Conservation (phyloP, 768 basidiomycete species). For the Termitomyces sp. region DNA sequence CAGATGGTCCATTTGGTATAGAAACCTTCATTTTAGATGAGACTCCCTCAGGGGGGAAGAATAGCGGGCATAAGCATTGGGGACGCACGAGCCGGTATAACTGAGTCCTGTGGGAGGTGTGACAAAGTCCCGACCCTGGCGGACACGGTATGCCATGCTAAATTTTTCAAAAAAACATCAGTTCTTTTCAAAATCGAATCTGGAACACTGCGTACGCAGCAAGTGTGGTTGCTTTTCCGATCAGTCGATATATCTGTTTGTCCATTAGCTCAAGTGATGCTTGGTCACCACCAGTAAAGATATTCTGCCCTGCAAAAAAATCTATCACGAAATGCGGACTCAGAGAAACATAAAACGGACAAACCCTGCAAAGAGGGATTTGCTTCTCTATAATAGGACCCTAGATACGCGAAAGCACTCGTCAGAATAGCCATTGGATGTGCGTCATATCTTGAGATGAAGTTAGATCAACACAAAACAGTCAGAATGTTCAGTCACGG, state of each 20-base stretch:
- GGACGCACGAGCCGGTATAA: constrained; percentile 74
- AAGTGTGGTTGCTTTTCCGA: constrained; percentile 85
- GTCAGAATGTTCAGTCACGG: constrained; percentile 7
- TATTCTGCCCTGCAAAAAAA: constrained; percentile 55
- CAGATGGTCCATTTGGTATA: constrained; percentile 88
- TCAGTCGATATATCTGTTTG: constrained; percentile 85
- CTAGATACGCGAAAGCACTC: constrained; percentile 82
- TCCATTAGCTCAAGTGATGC: constrained; percentile 78
- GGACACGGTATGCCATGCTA: constrained; percentile 90
- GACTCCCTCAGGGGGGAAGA: background rate
- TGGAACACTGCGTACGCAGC: constrained; percentile 58
- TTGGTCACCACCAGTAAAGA: constrained; percentile 65
- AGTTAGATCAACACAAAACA: background rate
- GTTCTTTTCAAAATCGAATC: background rate
- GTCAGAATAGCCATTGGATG: constrained; percentile 92
- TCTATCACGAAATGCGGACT: background rate
- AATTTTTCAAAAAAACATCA: background rate
- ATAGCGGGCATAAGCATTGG: background rate
- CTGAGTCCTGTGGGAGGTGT: constrained; percentile 76
- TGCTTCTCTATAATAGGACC: constrained; percentile 83
- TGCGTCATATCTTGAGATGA: constrained; percentile 65
- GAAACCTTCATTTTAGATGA: constrained; percentile 44
- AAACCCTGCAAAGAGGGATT: constrained; percentile 83
- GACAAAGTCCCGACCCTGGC: constrained; percentile 87
- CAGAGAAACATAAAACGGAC: background rate